Conservation (phyloP, 2,329 filamentous ascomycete genomes). For the Cladophialophora immunda region DNA sequence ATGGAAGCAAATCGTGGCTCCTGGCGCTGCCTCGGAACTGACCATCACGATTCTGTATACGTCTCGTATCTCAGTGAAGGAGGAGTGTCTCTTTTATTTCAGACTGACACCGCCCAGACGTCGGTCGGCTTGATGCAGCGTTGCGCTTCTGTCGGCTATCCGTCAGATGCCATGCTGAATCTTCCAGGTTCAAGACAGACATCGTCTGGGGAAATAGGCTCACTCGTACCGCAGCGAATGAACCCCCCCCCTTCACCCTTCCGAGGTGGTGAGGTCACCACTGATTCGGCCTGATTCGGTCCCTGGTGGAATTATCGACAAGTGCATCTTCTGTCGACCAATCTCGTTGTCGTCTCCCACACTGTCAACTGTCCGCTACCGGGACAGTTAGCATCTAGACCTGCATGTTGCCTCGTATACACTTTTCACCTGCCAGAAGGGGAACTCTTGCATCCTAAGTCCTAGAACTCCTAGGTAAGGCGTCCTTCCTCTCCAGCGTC, state of each 20-base stretch:
- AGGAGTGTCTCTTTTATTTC: constrained; percentile 8
- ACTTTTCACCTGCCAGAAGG: constrained; percentile 11
- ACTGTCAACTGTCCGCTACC: neutral
- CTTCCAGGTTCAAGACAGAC: neutral
- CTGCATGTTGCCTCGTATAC: constrained; percentile 14
- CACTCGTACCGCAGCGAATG: neutral
- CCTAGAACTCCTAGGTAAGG: neutral
- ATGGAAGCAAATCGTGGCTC: neutral
- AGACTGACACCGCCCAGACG: constrained; percentile 14
- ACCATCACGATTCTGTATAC: neutral
- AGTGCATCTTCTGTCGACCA: neutral
- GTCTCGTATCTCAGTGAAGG: neutral
- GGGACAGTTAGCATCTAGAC: constrained; percentile 2
- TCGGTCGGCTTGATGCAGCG: constrained; percentile 9
- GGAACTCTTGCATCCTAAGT: constrained; percentile 3
- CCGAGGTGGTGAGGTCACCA: constrained; percentile 4
- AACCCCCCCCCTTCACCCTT: neutral
- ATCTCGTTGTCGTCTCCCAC: neutral
- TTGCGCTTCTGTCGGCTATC: neutral
- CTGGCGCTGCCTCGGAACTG: neutral
- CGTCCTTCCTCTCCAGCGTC: neutral
- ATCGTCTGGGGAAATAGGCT: neutral
- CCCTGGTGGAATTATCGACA: neutral
- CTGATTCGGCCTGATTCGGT: neutral
- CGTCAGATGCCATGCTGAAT: neutral